A percentile compares a stretch with the other conserved stretches of the same genome.
Evolutionary conservation across 495 filamentous ascomycete genomes (phyloP).

Genomic region (Hypoxylon rickii): DNA sequence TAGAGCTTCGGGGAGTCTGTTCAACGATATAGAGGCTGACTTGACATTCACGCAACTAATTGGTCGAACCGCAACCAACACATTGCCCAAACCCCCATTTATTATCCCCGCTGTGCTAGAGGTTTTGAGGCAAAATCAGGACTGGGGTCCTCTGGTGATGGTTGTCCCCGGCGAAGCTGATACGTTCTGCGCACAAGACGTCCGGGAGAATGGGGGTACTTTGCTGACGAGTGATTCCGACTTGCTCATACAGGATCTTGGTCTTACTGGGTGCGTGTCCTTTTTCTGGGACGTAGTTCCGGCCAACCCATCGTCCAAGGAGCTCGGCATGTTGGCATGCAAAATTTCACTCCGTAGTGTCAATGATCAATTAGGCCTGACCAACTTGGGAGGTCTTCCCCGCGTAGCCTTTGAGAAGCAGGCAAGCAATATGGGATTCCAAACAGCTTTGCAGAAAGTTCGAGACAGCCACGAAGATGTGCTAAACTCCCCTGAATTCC

Average conservation of each 20-base stretch:
- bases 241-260: conserved; percentile 70
- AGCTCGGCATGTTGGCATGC: conserved; percentile 11
- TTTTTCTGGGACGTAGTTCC: conserved; percentile 58
- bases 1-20: conserved; percentile 13
- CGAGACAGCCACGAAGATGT: conserved; percentile 10
- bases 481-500: conserved; percentile 19
- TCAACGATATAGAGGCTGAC: conserved; percentile 6
- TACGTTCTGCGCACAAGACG: conserved; percentile 62
- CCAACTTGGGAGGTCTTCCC: conserved; percentile 24
- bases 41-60: conserved; percentile 4
- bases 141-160: conserved; percentile 54
- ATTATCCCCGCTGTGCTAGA: conserved; percentile 72
- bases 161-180: conserved; percentile 77
- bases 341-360: conserved; percentile 33
- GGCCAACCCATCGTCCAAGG: conserved; percentile 2
- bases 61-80: conserved; percentile 10
- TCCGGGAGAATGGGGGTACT: conserved; percentile 53
- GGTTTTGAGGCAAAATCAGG: conserved; percentile 47
- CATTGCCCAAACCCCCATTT: conserved; percentile 63
- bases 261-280: conserved; percentile 57
- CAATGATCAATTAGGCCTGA: conserved; percentile 29
- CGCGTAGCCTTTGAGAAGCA: conserved; percentile 35
- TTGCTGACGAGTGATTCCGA: conserved; percentile 76
- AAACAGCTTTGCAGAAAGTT: conserved; percentile 17
- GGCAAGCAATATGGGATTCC: conserved; percentile 5